Base-by-base conservation (phyloP, 768 basidiomycete genomes). In the Russula brevipes region DNA sequence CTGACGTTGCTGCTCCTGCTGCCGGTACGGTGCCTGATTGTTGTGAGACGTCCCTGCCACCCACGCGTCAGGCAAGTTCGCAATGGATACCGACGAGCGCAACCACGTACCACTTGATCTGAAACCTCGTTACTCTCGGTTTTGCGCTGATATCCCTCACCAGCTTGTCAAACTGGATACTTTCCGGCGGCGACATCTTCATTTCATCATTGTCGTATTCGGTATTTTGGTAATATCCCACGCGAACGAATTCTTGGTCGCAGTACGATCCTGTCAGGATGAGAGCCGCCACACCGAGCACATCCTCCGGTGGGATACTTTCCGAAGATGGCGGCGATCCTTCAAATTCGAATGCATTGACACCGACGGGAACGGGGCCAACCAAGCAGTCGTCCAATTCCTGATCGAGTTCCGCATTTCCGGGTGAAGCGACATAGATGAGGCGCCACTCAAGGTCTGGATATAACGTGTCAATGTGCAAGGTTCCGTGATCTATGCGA, bases 181-280 rank as follows among this genome's bases (percentile, higher is more conserved):
- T 68, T 60, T 81, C 79, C 31, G 91, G 88, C 16, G 86, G 88
- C 14, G 75, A 82, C 71, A 86, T 82, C 73, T 86, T 89, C 86
- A 95, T 87, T 75, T 92, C 93, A 57, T 94, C 91, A 69, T 90
- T 92, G 73, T 97, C 96, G 72, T 98, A 98, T 74, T 98, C 96
- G 31, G 95, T 98, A 72, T 98, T 95, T 76, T 98, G 97, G 74
- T 99, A 99, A 73, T 99, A 98, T 7, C 97, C 97, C 33, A 99
- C 95, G 51, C 96, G 86, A n/a, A 99, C 96, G 71, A 99, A 99
- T 73, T 98, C 97, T 71, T 97, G 95, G 56, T 98, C 96, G 44
- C 87, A 85, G 76, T 98, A 99, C 11, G 91, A 91, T 7, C 94
- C 97, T 0, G 95, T 98, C 56, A 99, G 83, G 70, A 99, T 98